These are phyloP conservation scores for Phytophthora multivora DNA, from an alignment of 352 stramenopile genomes.

Conservation along the genomic window DNA sequence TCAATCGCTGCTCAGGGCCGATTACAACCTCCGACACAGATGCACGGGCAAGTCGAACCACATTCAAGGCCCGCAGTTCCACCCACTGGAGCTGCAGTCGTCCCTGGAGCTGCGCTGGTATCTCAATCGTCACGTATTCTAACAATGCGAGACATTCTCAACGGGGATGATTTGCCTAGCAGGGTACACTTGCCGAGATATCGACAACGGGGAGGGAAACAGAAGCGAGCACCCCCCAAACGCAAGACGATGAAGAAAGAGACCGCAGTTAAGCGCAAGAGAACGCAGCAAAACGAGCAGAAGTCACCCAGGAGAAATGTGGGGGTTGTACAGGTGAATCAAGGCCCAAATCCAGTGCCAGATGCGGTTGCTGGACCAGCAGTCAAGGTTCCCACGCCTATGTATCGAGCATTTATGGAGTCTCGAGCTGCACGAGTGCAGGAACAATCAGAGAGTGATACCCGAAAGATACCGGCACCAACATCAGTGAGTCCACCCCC, in stretches of 20 bases:
- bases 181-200: slow-evolving; percentile 9
- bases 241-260: slow-evolving; percentile 23
- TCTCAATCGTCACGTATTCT: slow-evolving; percentile 13
- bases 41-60: slow-evolving; percentile 2
- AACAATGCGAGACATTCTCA: slow-evolving; percentile 40
- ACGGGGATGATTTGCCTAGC: slow-evolving; percentile 22
- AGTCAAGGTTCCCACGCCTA: slow-evolving; percentile 12
- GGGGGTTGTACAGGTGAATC: not conserved
- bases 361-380: not conserved
- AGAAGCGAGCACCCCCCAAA: slow-evolving; percentile 18
- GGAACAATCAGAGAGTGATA: slow-evolving; percentile 13
- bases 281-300: slow-evolving; percentile 16
- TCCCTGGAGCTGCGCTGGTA: slow-evolving; percentile 36
- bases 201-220: slow-evolving; percentile 18
- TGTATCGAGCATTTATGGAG: slow-evolving; percentile 28
- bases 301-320: not conserved
- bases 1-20: not conserved
- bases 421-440: slow-evolving; percentile 21
- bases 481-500: not conserved
- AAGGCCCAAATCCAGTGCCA: slow-evolving; percentile 6
- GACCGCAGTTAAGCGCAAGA: slow-evolving; percentile 21
- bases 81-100: slow-evolving; percentile 24
- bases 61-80: slow-evolving; percentile 14
- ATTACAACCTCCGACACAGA: slow-evolving; percentile 2
- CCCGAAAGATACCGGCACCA: not conserved